Percentiles rank a stretch among this genome's conserved stretches.
Evolutionary conservation across 768 basidiomycete species (phyloP).

Genomic region (Tylopilus sp.): DNA sequence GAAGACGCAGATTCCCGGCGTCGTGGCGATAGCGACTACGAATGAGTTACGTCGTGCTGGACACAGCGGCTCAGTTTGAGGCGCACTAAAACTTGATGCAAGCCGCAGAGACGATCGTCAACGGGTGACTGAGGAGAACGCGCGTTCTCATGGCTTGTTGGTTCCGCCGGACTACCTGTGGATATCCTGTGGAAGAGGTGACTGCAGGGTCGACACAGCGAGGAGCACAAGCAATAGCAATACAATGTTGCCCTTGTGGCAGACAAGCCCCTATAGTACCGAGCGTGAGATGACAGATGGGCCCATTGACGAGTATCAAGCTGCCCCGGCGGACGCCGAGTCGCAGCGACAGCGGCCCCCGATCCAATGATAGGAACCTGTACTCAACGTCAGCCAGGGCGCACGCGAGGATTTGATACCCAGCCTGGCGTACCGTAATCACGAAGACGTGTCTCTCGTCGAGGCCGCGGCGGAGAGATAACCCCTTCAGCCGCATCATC

Average conservation of each 20-base stretch:
- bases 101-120: conserved; percentile 37
- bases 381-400: conserved; percentile 14
- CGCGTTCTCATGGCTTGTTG: conserved; percentile 36
- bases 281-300: conserved; percentile 51
- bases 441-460: conserved; percentile 53
- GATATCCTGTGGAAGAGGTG: conserved; percentile 45
- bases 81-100: conserved; percentile 55
- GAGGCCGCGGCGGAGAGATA: conserved; percentile 44
- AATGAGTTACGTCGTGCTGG: background rate
- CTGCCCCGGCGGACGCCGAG: conserved; percentile 35
- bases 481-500: conserved; percentile 34
- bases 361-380: conserved; percentile 57
- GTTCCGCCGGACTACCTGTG: conserved; percentile 59
- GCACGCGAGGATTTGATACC: background rate
- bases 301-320: conserved; percentile 47
- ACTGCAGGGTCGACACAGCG: conserved; percentile 67
- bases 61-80: background rate
- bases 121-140: background rate
- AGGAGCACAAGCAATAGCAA: conserved; percentile 55
- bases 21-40: conserved; percentile 55
- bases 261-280: conserved; percentile 39
- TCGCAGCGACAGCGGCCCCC: conserved; percentile 53
- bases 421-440: conserved; percentile 42
- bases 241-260: conserved; percentile 57
- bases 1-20: conserved; percentile 56